Evolutionary conservation across 306 rosid species (phyloP).

Genomic region (Fagus crenata): DNA sequence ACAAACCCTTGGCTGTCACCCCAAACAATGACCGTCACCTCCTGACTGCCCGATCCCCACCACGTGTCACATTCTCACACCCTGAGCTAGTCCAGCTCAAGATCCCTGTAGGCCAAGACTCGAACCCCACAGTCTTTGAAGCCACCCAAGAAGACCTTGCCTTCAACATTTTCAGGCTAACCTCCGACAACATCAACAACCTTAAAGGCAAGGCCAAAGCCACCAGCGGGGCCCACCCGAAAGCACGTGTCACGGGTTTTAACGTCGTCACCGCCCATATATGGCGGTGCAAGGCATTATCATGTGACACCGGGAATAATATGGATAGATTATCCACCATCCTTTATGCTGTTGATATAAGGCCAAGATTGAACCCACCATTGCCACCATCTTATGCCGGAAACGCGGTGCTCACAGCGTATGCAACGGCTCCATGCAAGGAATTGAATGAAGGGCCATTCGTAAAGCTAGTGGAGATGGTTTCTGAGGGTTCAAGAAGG

Average conservation of each 20-base stretch:
- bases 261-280: slow-evolving; percentile 56
- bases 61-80: slow-evolving; percentile 60
- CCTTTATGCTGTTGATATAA: slow-evolving; percentile 61
- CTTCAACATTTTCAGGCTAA: slow-evolving; percentile 50
- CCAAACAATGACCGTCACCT: slow-evolving; percentile 59
- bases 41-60: slow-evolving; percentile 76
- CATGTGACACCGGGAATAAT: slow-evolving; percentile 24
- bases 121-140: slow-evolving; percentile 41
- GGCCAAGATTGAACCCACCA: slow-evolving; percentile 51
- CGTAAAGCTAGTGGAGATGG: slow-evolving; percentile 54
- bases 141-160: slow-evolving; percentile 49
- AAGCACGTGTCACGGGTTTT: slow-evolving; percentile 36
- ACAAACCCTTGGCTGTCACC: slow-evolving; percentile 42
- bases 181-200: slow-evolving; percentile 26
- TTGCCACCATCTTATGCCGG: slow-evolving; percentile 41
- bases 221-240: background rate
- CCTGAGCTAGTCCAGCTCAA: slow-evolving; percentile 52
- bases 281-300: slow-evolving; percentile 72
- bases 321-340: slow-evolving; percentile 45
- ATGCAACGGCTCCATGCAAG: slow-evolving; percentile 40
- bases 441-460: slow-evolving; percentile 42
- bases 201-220: slow-evolving; percentile 58
- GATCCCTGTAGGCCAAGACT: slow-evolving; percentile 3
- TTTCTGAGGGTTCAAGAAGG: slow-evolving; percentile 54
- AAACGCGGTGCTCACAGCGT: slow-evolving; percentile 54